Percentiles rank a stretch among this genome's conserved stretches.
Evolutionary conservation across 1,284 basidiomycete species (phyloP).

Genomic region (Austropuccinia psidii): DNA sequence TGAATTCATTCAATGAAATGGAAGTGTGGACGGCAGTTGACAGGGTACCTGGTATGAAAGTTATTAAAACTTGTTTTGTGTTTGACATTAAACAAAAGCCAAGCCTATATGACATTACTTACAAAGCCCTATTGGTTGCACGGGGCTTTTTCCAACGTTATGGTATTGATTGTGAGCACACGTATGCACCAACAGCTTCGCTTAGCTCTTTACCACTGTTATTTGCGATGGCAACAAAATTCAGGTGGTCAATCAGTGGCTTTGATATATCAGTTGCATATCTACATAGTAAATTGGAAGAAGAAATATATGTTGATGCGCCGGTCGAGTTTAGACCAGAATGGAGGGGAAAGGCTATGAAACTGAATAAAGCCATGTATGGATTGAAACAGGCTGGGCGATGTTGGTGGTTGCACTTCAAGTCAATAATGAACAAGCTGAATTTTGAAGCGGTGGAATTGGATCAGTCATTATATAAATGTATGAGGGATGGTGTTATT

Average conservation of each 20-base stretch:
- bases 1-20: not conserved
- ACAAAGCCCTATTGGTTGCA: not conserved
- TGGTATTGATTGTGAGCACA: not conserved
- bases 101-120: not conserved
- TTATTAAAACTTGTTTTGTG: not conserved
- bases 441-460: not conserved
- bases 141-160: not conserved
- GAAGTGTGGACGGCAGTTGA: not conserved
- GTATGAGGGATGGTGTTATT: not conserved
- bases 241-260: not conserved
- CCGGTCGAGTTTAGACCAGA: not conserved
- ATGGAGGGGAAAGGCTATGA: not conserved
- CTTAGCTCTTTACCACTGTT: not conserved
- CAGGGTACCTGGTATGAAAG: not conserved
- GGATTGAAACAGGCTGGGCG: not conserved
- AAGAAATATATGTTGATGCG: not conserved
- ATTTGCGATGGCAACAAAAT: not conserved
- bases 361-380: not conserved
- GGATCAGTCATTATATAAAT: not conserved
- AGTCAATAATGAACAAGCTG: not conserved
- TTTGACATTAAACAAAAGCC: not conserved
- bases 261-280: conserved; percentile 12
- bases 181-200: not conserved
- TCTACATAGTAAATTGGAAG: conserved; percentile 4
- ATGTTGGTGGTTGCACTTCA: conserved; percentile 12